A percentile compares a stretch with the other conserved stretches of the same genome.
These are phyloP conservation scores for Puccinia triticina DNA, from an alignment of 1,284 basidiomycete genomes.

Conservation along the genomic window DNA sequence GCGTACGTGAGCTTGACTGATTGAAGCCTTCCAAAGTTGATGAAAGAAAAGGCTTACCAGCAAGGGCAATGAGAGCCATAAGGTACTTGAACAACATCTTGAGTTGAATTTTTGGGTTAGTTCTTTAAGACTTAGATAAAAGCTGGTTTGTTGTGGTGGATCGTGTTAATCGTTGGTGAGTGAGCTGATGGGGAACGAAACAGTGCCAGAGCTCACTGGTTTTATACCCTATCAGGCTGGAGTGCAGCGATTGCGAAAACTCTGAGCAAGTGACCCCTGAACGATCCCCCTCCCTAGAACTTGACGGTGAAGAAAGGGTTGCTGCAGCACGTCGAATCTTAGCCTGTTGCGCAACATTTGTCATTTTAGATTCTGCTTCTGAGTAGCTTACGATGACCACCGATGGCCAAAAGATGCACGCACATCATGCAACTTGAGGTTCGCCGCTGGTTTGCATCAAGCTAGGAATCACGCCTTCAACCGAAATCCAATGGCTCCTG, in stretches of 20 bases:
- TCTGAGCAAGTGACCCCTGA: neutral
- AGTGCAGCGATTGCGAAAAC: neutral
- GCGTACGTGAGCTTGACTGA: neutral
- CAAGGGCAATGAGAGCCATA: constrained; percentile 23
- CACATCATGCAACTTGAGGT: neutral
- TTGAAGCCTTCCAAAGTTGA: neutral
- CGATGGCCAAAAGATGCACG: too few species aligned
- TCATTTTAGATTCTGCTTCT: constrained; percentile 1
- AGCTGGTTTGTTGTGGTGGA: neutral
- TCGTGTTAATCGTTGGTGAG: constrained; percentile 1
- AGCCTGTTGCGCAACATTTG: neutral
- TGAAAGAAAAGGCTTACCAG: constrained; percentile 5
- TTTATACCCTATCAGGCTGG: constrained; percentile 6
- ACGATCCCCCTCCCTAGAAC: neutral
- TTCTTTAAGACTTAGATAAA: neutral
- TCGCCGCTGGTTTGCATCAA: neutral
- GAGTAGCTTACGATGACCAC: neutral
- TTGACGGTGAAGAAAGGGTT: constrained; percentile 2
- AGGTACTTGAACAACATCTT: constrained; percentile 33
- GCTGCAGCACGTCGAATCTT: neutral
- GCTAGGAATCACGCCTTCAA: constrained; percentile 11
- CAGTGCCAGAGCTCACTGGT: neutral
- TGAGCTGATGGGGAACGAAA: neutral
- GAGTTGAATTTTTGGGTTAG: neutral
- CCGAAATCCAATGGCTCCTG: constrained; percentile 15